Conservation (phyloP, 2,329 filamentous ascomycete genomes). For the Leptographium wingfieldii region DNA sequence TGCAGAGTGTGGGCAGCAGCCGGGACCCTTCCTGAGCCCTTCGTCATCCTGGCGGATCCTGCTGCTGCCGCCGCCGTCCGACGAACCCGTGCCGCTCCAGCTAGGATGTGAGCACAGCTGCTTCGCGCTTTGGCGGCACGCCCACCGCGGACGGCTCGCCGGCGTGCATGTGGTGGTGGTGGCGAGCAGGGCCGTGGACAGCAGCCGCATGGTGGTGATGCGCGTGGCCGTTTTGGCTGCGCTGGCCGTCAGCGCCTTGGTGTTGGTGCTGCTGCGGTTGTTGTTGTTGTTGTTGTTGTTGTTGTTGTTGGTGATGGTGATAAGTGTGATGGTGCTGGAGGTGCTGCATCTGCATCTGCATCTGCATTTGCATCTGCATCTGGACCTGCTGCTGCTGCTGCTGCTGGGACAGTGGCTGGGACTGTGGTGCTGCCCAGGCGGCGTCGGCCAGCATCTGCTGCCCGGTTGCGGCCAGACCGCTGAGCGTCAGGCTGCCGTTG, state of each 20-base stretch:
- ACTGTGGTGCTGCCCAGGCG: slow-evolving; percentile 84
- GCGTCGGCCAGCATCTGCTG: slow-evolving; percentile 84
- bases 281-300: background rate
- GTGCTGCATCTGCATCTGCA: background rate
- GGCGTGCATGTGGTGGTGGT: background rate
- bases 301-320: background rate
- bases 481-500: slow-evolving; percentile 26
- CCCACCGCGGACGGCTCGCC: background rate
- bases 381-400: background rate
- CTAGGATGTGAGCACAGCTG: background rate
- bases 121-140: background rate
- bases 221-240: background rate
- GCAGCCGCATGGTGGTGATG: background rate
- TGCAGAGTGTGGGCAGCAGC: background rate
- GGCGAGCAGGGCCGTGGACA: background rate
- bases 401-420: slow-evolving; percentile 35
- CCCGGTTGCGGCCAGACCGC: slow-evolving; percentile 51
- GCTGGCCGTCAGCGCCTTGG: background rate
- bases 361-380: background rate
- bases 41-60: no score
- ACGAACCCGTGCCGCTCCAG: background rate
- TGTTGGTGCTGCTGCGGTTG: background rate
- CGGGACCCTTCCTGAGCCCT: no score
- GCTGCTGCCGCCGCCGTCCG: no score
- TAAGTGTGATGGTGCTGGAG: background rate